phyloP scores from a whole-genome alignment of 345 rosid genomes.

The Geranium brycei region DNA sequence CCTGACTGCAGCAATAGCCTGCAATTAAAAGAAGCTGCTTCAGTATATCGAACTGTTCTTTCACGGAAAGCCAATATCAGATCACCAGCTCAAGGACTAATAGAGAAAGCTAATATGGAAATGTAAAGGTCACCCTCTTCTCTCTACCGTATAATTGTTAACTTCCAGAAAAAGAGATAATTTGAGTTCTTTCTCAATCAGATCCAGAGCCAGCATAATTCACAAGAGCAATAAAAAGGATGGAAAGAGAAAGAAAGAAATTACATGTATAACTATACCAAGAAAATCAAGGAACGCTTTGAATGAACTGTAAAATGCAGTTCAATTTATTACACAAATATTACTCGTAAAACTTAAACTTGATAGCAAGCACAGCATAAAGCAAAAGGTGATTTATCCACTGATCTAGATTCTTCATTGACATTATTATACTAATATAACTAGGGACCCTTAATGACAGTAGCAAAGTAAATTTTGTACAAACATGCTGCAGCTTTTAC shows the following conservation, averaged over 20 bases:
- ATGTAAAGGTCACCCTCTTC: background rate
- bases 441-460: background rate
- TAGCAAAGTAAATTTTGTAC: slow-evolving; percentile 7
- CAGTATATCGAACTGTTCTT: slow-evolving; percentile 6
- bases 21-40: slow-evolving; percentile 16
- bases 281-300: background rate
- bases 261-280: background rate
- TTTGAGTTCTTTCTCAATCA: background rate
- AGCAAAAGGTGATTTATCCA: background rate
- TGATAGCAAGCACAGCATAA: background rate
- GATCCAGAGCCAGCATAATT: background rate
- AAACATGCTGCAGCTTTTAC: slow-evolving; percentile 27
- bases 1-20: slow-evolving; percentile 92
- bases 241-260: too few relatives aligned
- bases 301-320: background rate
- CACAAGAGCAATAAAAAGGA: background rate
- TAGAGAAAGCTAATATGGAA: background rate
- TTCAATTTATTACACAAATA: background rate
- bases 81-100: background rate
- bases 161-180: too few relatives aligned
- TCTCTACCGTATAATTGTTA: background rate
- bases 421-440: background rate
- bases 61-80: background rate
- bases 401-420: slow-evolving; percentile 2
- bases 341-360: background rate